Percentiles rank a stretch among this genome's conserved stretches.
Evolutionary conservation across 495 filamentous ascomycete genomes (phyloP).

Genomic region (Penicillium steckii): DNA sequence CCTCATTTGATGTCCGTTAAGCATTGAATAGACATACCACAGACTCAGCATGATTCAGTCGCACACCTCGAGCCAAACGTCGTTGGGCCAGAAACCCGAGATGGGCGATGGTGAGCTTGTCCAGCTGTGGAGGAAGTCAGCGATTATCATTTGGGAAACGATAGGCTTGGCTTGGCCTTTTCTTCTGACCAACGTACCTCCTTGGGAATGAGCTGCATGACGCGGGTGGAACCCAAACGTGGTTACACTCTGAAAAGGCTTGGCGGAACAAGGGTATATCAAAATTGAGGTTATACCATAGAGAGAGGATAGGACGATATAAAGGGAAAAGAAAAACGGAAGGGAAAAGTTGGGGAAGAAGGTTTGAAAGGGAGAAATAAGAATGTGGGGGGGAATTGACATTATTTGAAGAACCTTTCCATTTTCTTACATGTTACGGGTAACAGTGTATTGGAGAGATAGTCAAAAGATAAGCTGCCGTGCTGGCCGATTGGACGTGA

Average conservation of each 20-base stretch:
- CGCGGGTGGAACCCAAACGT: constrained; percentile 26
- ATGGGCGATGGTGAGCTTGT: constrained; percentile 94
- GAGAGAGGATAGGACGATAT: neutral
- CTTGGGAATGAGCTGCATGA: constrained; percentile 83
- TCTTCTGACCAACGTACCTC: constrained; percentile 65
- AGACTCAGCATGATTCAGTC: constrained; percentile 89
- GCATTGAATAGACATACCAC: constrained; percentile 54
- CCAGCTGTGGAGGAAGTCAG: constrained; percentile 58
- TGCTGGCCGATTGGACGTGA: constrained; percentile 24
- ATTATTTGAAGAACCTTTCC: too few species aligned
- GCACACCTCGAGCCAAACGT: constrained; percentile 83
- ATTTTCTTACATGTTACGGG: too few species aligned
- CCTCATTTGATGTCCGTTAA: too few species aligned
- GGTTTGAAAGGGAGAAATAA: constrained; percentile 3
- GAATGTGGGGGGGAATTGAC: constrained; percentile 19
- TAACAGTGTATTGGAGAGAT: too few species aligned
- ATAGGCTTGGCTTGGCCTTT: constrained; percentile 5
- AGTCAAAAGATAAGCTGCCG: constrained; percentile 20
- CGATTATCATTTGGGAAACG: neutral
- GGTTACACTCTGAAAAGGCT: constrained; percentile 6
- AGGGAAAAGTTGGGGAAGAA: neutral
- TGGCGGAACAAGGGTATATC: constrained; percentile 16
- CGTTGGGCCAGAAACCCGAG: constrained; percentile 85
- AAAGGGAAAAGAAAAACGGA: neutral
- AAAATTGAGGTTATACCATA: neutral